Evolutionary conservation across 192 early-diverging fungal genomes (phyloP).

Genomic region (Phlyctochytrium bullatum): DNA sequence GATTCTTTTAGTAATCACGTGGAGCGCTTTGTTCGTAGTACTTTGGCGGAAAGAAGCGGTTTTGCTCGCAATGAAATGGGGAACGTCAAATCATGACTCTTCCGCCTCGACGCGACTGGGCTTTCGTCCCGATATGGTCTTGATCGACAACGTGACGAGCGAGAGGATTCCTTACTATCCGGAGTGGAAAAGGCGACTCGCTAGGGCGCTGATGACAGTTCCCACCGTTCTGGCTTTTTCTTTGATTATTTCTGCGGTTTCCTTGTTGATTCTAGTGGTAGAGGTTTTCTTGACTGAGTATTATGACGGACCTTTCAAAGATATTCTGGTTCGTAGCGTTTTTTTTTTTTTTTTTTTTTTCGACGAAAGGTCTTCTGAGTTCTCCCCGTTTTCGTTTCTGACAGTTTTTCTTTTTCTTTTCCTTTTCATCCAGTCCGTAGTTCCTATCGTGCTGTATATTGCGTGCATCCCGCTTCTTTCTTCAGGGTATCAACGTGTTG

Average conservation of each 20-base stretch:
- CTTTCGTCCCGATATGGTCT: slow-evolving; percentile 63
- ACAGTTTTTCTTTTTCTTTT: too few species aligned
- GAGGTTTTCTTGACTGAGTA: slow-evolving; percentile 77
- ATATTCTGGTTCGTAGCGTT: slow-evolving; percentile 24
- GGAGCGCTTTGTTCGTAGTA: slow-evolving; percentile 64
- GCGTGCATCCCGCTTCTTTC: slow-evolving; percentile 70
- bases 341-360: slow-evolving; percentile 8
- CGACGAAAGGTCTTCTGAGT: neutral
- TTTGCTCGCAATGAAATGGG: slow-evolving; percentile 76
- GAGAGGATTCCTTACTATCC: slow-evolving; percentile 73
- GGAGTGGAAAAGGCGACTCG: slow-evolving; percentile 63
- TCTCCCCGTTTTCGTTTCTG: neutral
- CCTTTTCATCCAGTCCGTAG: slow-evolving; percentile 64
- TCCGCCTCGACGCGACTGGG: slow-evolving; percentile 62
- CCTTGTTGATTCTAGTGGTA: slow-evolving; percentile 41
- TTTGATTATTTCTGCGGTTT: slow-evolving; percentile 55
- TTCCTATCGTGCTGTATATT: slow-evolving; percentile 74
- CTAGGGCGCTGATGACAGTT: slow-evolving; percentile 18
- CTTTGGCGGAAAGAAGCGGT: slow-evolving; percentile 78
- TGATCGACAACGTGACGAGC: slow-evolving; percentile 67
- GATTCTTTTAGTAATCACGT: slow-evolving; percentile 57
- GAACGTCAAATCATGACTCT: slow-evolving; percentile 57
- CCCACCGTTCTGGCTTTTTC: slow-evolving; percentile 56
- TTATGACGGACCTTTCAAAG: slow-evolving; percentile 76
- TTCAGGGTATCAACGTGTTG: slow-evolving; percentile 60